Conservation (phyloP, 495 filamentous ascomycete genomes). For the Arthonia radiata region DNA sequence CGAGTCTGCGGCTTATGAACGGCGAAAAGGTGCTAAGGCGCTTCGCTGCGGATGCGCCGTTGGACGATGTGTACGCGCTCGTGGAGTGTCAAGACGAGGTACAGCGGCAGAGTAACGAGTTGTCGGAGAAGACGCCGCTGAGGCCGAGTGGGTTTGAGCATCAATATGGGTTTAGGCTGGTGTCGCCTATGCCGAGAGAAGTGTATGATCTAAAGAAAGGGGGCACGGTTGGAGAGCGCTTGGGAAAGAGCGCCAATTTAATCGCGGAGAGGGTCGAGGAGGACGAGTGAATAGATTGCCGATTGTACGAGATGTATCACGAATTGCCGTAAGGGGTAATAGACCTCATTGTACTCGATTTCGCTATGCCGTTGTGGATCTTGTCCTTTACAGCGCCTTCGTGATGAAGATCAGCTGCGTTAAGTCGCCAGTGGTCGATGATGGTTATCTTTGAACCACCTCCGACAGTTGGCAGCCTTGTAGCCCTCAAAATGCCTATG, state of each 20-base stretch:
- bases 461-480: too few species aligned
- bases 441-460: too few species aligned
- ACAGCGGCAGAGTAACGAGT: slow-evolving; percentile 13
- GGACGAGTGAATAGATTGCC: too few species aligned
- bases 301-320: too few species aligned
- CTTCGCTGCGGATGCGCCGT: slow-evolving; percentile 34
- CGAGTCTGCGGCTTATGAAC: slow-evolving; percentile 54
- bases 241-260: slow-evolving; percentile 69
- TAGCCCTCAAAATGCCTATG: too few species aligned
- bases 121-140: slow-evolving; percentile 10
- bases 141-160: slow-evolving; percentile 50
- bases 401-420: too few species aligned
- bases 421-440: too few species aligned
- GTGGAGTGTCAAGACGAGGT: slow-evolving; percentile 72
- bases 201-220: slow-evolving; percentile 43
- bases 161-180: slow-evolving; percentile 55
- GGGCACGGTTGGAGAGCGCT: slow-evolving; percentile 37
- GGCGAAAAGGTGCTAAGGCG: slow-evolving; percentile 50
- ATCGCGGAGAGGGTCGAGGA: slow-evolving; percentile 51
- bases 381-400: too few species aligned
- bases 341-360: too few species aligned
- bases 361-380: too few species aligned
- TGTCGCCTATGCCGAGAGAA: slow-evolving; percentile 56
- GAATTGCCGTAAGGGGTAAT: too few species aligned
- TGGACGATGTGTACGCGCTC: slow-evolving; percentile 90